Percentiles rank a stretch among this genome's conserved stretches.
phyloP scores from a whole-genome alignment of 257 asterid species.

The Datura wrightii region DNA sequence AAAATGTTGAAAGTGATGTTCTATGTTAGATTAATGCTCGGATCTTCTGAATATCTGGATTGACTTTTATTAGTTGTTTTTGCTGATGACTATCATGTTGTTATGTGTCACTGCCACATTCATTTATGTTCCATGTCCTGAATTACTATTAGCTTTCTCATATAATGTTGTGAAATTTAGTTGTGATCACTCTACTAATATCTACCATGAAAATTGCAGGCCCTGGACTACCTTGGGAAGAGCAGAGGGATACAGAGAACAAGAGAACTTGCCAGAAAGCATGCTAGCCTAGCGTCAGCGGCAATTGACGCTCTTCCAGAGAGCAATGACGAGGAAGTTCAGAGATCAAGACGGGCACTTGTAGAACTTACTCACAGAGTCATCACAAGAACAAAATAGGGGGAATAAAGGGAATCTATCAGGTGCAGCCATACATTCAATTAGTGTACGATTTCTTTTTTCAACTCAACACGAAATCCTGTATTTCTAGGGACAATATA shows the following conservation, averaged over 20 bases:
- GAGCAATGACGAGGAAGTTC: conserved; percentile 72
- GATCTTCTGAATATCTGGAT: background rate
- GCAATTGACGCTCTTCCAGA: conserved; percentile 76
- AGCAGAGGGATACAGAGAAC: conserved; percentile 86
- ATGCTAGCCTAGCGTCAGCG: conserved; percentile 82
- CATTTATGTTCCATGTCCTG: background rate
- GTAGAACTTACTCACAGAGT: conserved; percentile 80
- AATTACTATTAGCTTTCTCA: background rate
- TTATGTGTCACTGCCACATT: background rate
- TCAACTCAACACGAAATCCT: background rate
- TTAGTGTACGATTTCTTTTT: background rate
- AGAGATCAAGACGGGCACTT: conserved; percentile 84
- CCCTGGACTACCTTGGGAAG: conserved; percentile 75
- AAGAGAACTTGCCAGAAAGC: conserved; percentile 81
- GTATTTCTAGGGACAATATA: conserved; percentile 19
- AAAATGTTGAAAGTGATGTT: background rate
- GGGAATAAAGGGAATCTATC: background rate
- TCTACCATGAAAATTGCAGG: conserved; percentile 47
- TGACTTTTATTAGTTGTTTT: background rate
- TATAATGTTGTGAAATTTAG: background rate
- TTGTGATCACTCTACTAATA: background rate
- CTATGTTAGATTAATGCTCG: background rate
- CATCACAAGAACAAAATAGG: conserved; percentile 69
- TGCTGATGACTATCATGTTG: background rate
- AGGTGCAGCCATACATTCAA: conserved; percentile 25